phyloP scores from a whole-genome alignment of 2,329 filamentous ascomycete species.

The Cryphonectria nitschkei region DNA sequence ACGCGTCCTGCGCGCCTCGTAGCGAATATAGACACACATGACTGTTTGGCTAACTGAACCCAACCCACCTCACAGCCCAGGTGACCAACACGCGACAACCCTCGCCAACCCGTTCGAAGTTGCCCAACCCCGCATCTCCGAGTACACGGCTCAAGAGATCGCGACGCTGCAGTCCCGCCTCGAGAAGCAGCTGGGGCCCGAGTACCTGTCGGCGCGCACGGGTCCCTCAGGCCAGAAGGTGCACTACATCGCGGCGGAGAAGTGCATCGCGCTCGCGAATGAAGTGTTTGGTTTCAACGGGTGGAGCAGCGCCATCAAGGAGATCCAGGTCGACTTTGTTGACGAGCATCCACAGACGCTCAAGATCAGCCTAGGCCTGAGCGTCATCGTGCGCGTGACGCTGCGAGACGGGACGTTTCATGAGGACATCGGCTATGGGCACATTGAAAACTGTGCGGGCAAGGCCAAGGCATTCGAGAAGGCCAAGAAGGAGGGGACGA shows the following conservation, averaged over 20 bases:
- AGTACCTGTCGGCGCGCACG: slow-evolving; percentile 87
- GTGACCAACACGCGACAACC: slow-evolving; percentile 64
- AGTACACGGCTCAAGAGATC: slow-evolving; percentile 89
- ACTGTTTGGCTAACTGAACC: background rate
- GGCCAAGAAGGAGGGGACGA: slow-evolving; percentile 97
- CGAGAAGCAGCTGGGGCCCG: slow-evolving; percentile 91
- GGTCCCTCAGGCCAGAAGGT: slow-evolving; percentile 85
- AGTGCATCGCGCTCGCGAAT: slow-evolving; percentile 92
- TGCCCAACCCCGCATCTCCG: slow-evolving; percentile 65
- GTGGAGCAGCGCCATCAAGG: slow-evolving; percentile 95
- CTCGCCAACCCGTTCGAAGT: slow-evolving; percentile 84
- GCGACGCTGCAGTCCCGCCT: slow-evolving; percentile 84
- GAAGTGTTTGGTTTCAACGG: slow-evolving; percentile 97
- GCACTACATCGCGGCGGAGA: slow-evolving; percentile 94
- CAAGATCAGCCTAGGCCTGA: slow-evolving; percentile 83
- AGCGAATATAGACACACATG: background rate
- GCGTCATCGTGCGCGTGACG: slow-evolving; percentile 88
- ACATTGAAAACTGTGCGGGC: slow-evolving; percentile 93
- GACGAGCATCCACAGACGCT: slow-evolving; percentile 80
- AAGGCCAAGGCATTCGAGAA: slow-evolving; percentile 98
- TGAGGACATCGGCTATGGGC: slow-evolving; percentile 96
- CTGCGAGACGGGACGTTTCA: slow-evolving; percentile 94
- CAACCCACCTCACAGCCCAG: slow-evolving; percentile 54
- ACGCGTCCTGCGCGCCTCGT: slow-evolving; percentile 18
- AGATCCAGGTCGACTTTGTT: slow-evolving; percentile 93